phyloP scores from a whole-genome alignment of 2,329 filamentous ascomycete genomes.

The Alternaria viburni region DNA sequence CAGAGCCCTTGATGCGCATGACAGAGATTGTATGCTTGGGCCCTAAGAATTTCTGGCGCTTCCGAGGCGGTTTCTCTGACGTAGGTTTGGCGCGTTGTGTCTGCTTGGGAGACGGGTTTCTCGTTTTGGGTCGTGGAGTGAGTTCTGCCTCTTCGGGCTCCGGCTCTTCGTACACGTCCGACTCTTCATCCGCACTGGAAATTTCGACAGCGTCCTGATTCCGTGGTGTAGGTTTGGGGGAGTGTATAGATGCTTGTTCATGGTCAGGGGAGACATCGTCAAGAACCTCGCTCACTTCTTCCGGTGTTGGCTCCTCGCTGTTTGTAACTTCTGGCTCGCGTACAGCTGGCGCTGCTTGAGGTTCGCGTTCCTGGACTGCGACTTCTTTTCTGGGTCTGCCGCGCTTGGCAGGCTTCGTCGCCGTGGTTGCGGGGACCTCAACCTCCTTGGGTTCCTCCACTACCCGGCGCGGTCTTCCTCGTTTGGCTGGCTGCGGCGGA shows the following conservation, averaged over 20 bases:
- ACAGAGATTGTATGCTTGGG: conserved; percentile 38
- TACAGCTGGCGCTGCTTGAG: conserved; percentile 19
- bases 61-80: conserved; percentile 32
- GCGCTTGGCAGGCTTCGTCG: conserved; percentile 12
- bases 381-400: conserved; percentile 19
- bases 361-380: conserved; percentile 1
- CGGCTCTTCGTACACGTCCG: conserved; percentile 20
- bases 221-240: conserved; percentile 1
- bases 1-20: conserved; percentile 49
- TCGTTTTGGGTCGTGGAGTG: conserved; percentile 16
- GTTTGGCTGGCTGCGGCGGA: background rate
- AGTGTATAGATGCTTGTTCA: conserved; percentile 5
- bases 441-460: background rate
- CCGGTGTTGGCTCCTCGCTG: background rate
- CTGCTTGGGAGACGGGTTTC: conserved; percentile 19
- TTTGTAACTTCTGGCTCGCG: conserved; percentile 16
- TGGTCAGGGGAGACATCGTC: conserved; percentile 32
- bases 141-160: conserved; percentile 23
- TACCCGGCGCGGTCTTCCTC: conserved; percentile 8
- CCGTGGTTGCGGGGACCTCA: background rate
- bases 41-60: conserved; percentile 38
- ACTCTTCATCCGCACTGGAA: conserved; percentile 24
- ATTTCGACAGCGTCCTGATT: conserved; percentile 13
- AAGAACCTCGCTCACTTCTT: conserved; percentile 2
- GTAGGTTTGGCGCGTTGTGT: conserved; percentile 15